These are phyloP conservation scores for Fusarium albosuccineum DNA, from an alignment of 2,329 filamentous ascomycete species.

Conservation along the genomic window DNA sequence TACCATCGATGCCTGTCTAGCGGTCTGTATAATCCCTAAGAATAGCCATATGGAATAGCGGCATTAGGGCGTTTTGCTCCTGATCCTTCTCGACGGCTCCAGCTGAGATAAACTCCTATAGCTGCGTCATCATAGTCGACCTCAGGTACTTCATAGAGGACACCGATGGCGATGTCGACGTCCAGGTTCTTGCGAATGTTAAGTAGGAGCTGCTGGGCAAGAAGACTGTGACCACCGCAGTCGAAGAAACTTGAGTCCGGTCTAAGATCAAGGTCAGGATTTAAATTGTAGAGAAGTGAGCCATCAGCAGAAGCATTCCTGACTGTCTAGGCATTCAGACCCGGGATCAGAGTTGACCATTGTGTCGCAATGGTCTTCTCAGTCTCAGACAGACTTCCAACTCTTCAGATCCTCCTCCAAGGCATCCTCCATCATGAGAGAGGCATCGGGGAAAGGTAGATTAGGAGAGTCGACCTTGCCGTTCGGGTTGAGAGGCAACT, in stretches of 20 bases:
- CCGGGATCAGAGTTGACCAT: not conserved
- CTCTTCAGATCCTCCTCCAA: not conserved
- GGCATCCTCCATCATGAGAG: not conserved
- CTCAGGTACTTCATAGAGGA: too few species aligned
- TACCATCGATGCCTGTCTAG: constrained; percentile 70
- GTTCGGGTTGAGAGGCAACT: constrained; percentile 79
- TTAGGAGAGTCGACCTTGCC: constrained; percentile 84
- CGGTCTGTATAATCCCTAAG: constrained; percentile 72
- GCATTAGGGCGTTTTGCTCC: constrained; percentile 60
- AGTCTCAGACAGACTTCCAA: not conserved
- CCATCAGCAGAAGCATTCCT: not conserved
- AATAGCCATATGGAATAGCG: constrained; percentile 78
- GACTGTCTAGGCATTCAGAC: not conserved
- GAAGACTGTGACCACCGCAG: too few species aligned
- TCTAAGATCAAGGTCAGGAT: too few species aligned
- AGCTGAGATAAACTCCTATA: not conserved
- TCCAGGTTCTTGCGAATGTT: not conserved
- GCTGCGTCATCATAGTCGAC: too few species aligned
- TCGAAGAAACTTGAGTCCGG: too few species aligned
- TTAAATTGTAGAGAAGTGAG: too few species aligned
- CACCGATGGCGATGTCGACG: not conserved
- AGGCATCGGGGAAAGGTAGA: constrained; percentile 79
- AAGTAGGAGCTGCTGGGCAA: too few species aligned
- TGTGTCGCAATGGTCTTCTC: not conserved
- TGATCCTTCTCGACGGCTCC: constrained; percentile 30